Percentiles rank a stretch among this genome's conserved stretches.
Conservation (phyloP, 257 asterid species). For the Ballota nigra region DNA sequence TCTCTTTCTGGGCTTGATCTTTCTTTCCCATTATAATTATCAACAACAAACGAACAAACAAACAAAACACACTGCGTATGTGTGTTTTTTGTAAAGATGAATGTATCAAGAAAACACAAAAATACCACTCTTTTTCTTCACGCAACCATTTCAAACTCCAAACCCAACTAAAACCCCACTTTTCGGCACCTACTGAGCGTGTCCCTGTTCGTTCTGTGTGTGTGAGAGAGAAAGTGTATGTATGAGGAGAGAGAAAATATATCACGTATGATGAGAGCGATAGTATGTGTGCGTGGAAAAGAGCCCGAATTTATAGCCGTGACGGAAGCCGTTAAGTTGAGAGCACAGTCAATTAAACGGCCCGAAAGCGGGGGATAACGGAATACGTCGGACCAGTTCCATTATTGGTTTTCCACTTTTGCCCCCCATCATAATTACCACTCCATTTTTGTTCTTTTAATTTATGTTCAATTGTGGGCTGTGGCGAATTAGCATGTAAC, state of each 20-base stretch:
- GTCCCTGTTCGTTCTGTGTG: neutral
- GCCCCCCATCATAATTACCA: constrained; percentile 22
- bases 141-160: constrained; percentile 62
- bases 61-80: neutral
- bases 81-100: neutral
- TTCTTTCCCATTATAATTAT: constrained; percentile 58
- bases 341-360: constrained; percentile 35
- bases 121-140: constrained; percentile 65
- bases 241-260: constrained; percentile 4
- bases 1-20: constrained; percentile 60
- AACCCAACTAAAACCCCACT: neutral
- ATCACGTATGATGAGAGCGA: constrained; percentile 12
- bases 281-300: constrained; percentile 22
- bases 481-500: constrained; percentile 10
- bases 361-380: constrained; percentile 54
- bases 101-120: constrained; percentile 42
- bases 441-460: constrained; percentile 14
- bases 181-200: constrained; percentile 18
- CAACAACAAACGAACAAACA: neutral
- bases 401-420: constrained; percentile 27
- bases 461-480: constrained; percentile 1
- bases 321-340: constrained; percentile 45
- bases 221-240: constrained; percentile 28
- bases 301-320: constrained; percentile 53
- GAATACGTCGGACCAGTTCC: constrained; percentile 49